A percentile compares a stretch with the other conserved stretches of the same genome.
phyloP scores from a whole-genome alignment of 75 land plant genomes.

The Ceratopteris richardii region DNA sequence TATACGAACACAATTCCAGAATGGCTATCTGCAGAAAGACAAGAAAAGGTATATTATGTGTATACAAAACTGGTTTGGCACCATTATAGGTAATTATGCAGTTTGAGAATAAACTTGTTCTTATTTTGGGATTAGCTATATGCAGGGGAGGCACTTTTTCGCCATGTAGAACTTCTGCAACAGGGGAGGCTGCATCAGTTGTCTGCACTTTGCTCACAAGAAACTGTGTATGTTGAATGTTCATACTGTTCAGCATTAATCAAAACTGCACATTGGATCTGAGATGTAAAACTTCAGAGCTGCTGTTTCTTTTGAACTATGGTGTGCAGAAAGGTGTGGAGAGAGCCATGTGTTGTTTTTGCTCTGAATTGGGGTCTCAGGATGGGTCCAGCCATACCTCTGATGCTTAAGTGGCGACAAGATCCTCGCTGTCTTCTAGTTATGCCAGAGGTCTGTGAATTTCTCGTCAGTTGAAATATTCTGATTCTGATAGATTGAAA shows the following conservation, averaged over 20 bases:
- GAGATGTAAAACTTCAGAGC: background rate
- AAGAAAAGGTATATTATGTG: constrained; percentile 67
- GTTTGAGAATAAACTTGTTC: too few species aligned
- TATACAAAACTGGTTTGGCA: too few species aligned
- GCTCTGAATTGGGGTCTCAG: constrained; percentile 76
- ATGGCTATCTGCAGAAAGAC: constrained; percentile 72
- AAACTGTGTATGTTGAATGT: constrained; percentile 41
- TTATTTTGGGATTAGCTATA: constrained; percentile 50
- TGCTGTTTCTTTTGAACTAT: background rate
- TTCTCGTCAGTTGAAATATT: too few species aligned
- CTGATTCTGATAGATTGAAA: too few species aligned
- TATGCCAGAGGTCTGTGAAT: constrained; percentile 55
- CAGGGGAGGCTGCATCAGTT: constrained; percentile 49
- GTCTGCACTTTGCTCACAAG: constrained; percentile 44
- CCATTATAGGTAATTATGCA: too few species aligned
- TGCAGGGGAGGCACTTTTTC: constrained; percentile 75
- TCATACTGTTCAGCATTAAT: background rate
- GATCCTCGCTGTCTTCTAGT: constrained; percentile 57
- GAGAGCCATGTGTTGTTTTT: constrained; percentile 88
- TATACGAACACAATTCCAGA: constrained; percentile 74
- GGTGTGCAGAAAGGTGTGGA: constrained; percentile 50
- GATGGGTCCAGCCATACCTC: constrained; percentile 69
- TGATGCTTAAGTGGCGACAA: constrained; percentile 66
- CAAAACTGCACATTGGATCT: background rate
- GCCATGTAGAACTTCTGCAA: constrained; percentile 49